Conservation (phyloP, 73 alveolate genomes). For the Paramecium octaurelia region DNA sequence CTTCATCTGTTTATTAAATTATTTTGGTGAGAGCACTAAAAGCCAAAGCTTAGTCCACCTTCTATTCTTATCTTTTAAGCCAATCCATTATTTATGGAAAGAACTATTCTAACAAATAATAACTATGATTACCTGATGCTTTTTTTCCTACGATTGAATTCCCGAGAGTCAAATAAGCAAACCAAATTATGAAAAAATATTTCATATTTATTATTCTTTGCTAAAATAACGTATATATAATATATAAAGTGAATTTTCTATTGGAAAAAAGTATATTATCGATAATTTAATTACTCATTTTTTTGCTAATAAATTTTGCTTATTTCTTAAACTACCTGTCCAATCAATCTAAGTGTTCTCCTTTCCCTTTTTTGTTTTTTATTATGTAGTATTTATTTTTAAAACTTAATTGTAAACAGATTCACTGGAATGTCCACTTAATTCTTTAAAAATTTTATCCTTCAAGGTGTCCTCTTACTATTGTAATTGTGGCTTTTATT, state of each 20-base stretch:
- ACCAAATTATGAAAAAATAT: not conserved
- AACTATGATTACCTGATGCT: not conserved
- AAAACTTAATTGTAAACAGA: conserved; percentile 33
- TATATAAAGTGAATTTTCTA: not conserved
- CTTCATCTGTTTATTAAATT: not conserved
- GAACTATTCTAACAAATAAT: conserved; percentile 8
- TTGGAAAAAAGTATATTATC: not conserved
- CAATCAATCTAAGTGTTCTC: not conserved
- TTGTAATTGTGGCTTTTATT: not conserved
- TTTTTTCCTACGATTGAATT: not conserved
- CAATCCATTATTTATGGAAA: conserved; percentile 2
- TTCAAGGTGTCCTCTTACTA: not conserved
- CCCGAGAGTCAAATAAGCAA: not conserved
- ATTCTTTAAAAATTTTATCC: conserved; percentile 32
- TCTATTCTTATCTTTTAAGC: not conserved
- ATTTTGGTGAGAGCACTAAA: not conserved
- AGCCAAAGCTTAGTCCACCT: not conserved
- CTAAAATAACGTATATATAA: conserved; percentile 11
- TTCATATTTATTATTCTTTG: conserved; percentile 8
- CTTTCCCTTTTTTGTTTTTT: not conserved
- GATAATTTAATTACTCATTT: not conserved
- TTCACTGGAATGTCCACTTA: conserved; percentile 23
- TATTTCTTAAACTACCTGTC: not conserved
- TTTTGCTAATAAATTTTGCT: not conserved
- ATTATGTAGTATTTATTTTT: not conserved